Percentiles rank a stretch among this genome's conserved stretches.
Evolutionary conservation across 305 asterid genomes (phyloP).

Genomic region (Fraxinus paxiana): DNA sequence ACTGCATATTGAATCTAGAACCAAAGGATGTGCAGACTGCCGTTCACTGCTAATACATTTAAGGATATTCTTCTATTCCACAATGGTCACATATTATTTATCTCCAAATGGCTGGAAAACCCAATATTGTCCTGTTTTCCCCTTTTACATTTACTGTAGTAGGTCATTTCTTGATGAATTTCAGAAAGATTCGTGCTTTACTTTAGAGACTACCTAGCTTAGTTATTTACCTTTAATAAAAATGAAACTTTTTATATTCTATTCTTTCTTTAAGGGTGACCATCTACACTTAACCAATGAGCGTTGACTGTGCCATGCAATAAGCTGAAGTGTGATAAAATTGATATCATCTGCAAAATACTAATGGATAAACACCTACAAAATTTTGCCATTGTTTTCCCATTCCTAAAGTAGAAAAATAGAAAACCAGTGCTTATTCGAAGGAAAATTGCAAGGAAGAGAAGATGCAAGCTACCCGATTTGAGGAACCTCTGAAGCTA

Average conservation of each 20-base stretch:
- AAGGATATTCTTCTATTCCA: conserved; percentile 1
- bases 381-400: background rate
- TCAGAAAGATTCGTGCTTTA: background rate
- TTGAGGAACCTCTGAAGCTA: background rate
- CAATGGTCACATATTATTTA: background rate
- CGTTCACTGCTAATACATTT: background rate
- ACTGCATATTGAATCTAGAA: background rate
- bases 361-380: too few relatives aligned
- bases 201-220: background rate
- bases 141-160: background rate
- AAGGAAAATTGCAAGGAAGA: background rate
- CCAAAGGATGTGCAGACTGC: conserved; percentile 21
- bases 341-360: background rate
- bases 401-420: background rate
- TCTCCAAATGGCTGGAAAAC: background rate
- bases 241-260: background rate
- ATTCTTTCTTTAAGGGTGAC: background rate
- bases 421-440: background rate
- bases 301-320: conserved; percentile 2
- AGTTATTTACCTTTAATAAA: background rate
- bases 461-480: background rate
- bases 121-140: background rate
- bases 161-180: background rate
- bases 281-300: background rate
- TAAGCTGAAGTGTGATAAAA: background rate